A percentile compares a stretch with the other conserved stretches of the same genome.
Evolutionary conservation across 352 stramenopile genomes (phyloP).

Genomic region (Blastocystis sp.): DNA sequence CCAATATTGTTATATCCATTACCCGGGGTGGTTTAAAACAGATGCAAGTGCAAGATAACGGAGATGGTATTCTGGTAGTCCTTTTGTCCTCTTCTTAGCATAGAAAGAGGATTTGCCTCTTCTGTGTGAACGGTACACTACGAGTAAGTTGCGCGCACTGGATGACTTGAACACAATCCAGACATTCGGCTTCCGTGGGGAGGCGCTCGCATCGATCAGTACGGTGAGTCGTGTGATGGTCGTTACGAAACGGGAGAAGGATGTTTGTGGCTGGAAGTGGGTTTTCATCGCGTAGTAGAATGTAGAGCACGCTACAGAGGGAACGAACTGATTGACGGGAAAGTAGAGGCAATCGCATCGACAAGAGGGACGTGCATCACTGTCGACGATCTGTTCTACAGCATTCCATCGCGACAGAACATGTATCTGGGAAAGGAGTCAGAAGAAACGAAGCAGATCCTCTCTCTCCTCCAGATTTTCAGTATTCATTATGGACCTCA

Average conservation of each 20-base stretch:
- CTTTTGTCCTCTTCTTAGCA: neutral
- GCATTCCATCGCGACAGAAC: slow-evolving; percentile 83
- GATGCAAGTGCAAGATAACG: slow-evolving; percentile 89
- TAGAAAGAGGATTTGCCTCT: slow-evolving; percentile 81
- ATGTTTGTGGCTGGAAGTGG: slow-evolving; percentile 69
- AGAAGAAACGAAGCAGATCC: slow-evolving; percentile 33
- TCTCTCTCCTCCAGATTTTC: slow-evolving; percentile 7
- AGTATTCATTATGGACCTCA: slow-evolving; percentile 69
- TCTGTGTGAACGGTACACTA: slow-evolving; percentile 93
- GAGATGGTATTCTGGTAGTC: slow-evolving; percentile 74
- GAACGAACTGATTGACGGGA: slow-evolving; percentile 75
- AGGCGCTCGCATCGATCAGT: slow-evolving; percentile 92
- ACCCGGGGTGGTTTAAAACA: slow-evolving; percentile 81
- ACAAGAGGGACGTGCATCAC: slow-evolving; percentile 71
- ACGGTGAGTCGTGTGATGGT: slow-evolving; percentile 85
- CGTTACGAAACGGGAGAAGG: slow-evolving; percentile 73
- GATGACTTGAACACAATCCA: slow-evolving; percentile 86
- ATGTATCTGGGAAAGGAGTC: slow-evolving; percentile 3
- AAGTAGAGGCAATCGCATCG: slow-evolving; percentile 63
- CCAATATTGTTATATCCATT: slow-evolving; percentile 72
- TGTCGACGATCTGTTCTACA: slow-evolving; percentile 96
- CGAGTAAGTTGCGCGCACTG: slow-evolving; percentile 86
- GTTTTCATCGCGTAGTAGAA: neutral
- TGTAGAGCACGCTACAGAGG: slow-evolving; percentile 82
- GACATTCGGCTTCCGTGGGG: slow-evolving; percentile 95